Evolutionary conservation across 257 asterid species (phyloP), one percentile per base, ranked within the genome.

Genomic region (Avicennia marina): DNA sequence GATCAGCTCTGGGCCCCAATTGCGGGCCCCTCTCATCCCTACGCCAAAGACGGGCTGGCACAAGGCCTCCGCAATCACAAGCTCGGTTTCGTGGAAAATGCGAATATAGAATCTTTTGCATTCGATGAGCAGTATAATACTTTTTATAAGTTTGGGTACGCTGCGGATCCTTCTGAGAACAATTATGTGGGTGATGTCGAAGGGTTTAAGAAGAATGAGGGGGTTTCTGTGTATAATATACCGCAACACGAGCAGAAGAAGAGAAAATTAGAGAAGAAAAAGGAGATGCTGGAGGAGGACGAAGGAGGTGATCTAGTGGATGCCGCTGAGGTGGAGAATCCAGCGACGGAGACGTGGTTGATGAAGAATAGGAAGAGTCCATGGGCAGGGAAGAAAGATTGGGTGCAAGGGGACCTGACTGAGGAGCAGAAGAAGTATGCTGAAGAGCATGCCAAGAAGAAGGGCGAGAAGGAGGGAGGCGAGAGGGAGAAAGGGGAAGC

Each of bases 381-480:
- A 0, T 93, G 97, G 98, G 75, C 97, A 0, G 97, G 98, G 67
- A 84, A 80, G 94, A 86, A 62, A 58, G 94, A 93, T 15, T 85
- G 84, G 69, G 56, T 81, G 48, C 90, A 86, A 36, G 86, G 56
- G 0, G 97, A 89, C 66, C 70, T 93, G 65, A 84, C 97, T 0
- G 98, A 93, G 77, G 96, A 93, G 78, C 97, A 93, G 74, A 89
- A 86, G 86, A 93, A 86, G 76, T 93, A 93, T 48, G 98, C 98
- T 0, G 98, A 93, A 71, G 98, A 89, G 80, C 82, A 89, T 56
- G 98, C 90, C 0, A 93, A 79, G 86, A 91, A 88, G 88, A 82
- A 93, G 74, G 94, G 81, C 4, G 94, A 78, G 69, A 86, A 88
- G 73, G 90, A 79, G 52, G 91, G 80, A 10, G 95, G 90, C 11